phyloP scores from a whole-genome alignment of 192 early-diverging fungal species.

The Martensiomyces pterosporus region DNA sequence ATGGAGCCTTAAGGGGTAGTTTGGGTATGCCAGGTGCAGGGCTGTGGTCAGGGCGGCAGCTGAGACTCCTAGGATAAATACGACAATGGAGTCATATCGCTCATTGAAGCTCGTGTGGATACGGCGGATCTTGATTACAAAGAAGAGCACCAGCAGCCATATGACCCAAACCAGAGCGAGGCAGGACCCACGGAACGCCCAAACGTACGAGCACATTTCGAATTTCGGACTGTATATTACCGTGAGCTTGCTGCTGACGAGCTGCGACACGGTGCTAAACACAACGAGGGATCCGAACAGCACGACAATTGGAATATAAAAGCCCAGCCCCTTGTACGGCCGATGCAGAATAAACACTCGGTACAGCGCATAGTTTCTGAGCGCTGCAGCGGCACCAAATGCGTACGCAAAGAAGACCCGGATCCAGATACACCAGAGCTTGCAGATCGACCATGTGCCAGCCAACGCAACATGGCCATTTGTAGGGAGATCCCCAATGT shows the following conservation, averaged over 20 bases:
- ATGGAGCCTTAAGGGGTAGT: background rate
- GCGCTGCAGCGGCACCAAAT: background rate
- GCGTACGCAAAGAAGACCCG: background rate
- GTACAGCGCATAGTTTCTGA: background rate
- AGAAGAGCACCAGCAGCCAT: background rate
- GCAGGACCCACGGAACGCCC: background rate
- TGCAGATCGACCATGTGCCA: background rate
- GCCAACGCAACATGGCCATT: background rate
- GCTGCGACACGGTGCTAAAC: background rate
- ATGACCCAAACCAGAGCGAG: background rate
- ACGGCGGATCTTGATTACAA: background rate
- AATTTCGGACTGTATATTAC: background rate
- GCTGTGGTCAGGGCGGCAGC: background rate
- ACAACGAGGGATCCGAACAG: background rate
- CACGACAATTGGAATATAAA: background rate
- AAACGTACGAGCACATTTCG: background rate
- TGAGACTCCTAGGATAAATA: background rate
- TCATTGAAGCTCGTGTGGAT: background rate
- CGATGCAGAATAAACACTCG: background rate
- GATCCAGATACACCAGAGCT: background rate
- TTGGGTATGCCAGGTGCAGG: background rate
- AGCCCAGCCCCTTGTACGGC: background rate
- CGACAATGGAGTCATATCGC: background rate
- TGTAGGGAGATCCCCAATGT: background rate
- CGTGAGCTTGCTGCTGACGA: background rate